Base-by-base conservation (phyloP, 2,329 filamentous ascomycete species). In the Hypoxylon sp. region DNA sequence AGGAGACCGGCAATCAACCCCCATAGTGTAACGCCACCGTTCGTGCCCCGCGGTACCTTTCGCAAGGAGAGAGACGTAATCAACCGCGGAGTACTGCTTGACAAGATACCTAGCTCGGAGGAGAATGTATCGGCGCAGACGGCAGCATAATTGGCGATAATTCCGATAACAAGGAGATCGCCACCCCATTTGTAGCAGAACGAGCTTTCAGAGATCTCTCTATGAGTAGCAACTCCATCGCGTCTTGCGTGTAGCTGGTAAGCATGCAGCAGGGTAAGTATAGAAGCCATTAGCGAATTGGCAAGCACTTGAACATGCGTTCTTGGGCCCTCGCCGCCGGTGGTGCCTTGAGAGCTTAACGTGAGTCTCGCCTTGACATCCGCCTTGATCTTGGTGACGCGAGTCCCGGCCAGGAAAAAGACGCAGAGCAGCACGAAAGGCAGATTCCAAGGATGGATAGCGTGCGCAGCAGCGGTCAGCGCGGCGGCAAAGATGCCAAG, bases 51-150 rank as follows among this genome's bases (percentile, higher is more conserved):
- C 0, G 96, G 94, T 0, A 98, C 96, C 71, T 88, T 87, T 66
- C 92, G 90, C 75, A 96, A 86, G 3, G 82, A 89, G 14, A 87
- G 89, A 13, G 92, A 94, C 3, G 94, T 98, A 77, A 99, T 95
- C 39, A 99, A 88, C 37, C 94, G 90, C 8, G 96, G 96, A 48
- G 88, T 83, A 24, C 86, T 86, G 66, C 86, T 88, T 5, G 94
- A 92, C 11, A 99, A 85, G 63, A 99, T 99, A 13, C 96, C 96
- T 19, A 99, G 89, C 82, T 99, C 96, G 10, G 94, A 97, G 63
- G 92, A 94, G 79, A 98, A 96, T 0, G 96, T 99, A 79, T 99
- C 96, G 54, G 95, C 93, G 19, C 94, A 90, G 9, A 97, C 94
- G 53, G 93, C 93, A 26, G 94, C 95, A 77, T 99, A 99, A 82